Evolutionary conservation across 176 grass and related monocot genomes (phyloP).

Genomic region (Triticum urartu): DNA sequence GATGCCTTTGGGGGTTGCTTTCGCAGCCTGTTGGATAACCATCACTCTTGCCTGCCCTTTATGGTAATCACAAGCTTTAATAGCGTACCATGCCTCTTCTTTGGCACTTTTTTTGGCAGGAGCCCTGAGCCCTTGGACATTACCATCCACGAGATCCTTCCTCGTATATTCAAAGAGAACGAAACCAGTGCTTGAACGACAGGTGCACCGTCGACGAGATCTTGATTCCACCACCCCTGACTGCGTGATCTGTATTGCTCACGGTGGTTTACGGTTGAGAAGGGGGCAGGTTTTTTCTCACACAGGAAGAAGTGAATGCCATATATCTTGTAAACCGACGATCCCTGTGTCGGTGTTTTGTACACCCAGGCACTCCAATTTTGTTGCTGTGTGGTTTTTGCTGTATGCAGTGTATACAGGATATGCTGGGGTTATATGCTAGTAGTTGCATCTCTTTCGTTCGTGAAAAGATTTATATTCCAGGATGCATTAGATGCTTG

Average conservation of each 20-base stretch:
- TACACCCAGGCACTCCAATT: constrained; percentile 8
- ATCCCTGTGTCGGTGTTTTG: background rate
- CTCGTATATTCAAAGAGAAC: constrained; percentile 67
- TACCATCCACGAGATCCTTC: constrained; percentile 74
- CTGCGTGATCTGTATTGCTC: background rate
- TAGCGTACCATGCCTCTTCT: constrained; percentile 4
- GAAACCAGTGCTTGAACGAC: background rate
- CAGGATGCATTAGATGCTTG: background rate
- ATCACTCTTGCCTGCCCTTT: constrained; percentile 26
- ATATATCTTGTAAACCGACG: background rate
- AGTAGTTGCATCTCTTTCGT: background rate
- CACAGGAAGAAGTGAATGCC: background rate
- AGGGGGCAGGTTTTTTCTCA: background rate
- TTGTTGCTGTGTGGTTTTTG: constrained; percentile 18
- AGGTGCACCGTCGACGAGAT: background rate
- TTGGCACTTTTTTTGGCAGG: constrained; percentile 47
- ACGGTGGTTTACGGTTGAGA: background rate
- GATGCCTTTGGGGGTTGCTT: constrained; percentile 21
- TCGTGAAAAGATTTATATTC: background rate
- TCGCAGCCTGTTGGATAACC: constrained; percentile 36
- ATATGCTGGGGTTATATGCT: background rate
- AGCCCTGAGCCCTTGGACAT: constrained; percentile 87
- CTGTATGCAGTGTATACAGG: background rate
- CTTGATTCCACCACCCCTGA: background rate
- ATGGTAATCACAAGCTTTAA: constrained; percentile 29